Percentiles rank a stretch among this genome's conserved stretches.
Conservation (phyloP, 495 filamentous ascomycete species). For the Bryoglossum gracile region DNA sequence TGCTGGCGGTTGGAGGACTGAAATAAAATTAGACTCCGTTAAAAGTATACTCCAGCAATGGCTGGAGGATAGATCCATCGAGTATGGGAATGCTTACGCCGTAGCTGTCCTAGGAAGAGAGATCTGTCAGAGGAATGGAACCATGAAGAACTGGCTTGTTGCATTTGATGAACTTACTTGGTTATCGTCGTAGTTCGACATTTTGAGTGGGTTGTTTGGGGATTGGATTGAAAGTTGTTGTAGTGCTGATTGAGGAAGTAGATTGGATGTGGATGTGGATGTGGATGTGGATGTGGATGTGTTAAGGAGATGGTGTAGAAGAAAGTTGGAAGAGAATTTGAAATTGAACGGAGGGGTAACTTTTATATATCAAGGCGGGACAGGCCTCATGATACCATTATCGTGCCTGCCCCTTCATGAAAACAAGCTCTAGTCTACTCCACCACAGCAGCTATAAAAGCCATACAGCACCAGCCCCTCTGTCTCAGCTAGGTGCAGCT, state of each 20-base stretch:
- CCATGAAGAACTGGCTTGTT: slow-evolving; percentile 19
- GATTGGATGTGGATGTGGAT: slow-evolving; percentile 1
- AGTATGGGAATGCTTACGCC: slow-evolving; percentile 15
- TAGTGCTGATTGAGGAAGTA: slow-evolving; percentile 1
- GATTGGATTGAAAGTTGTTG: neutral
- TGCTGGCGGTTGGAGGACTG: slow-evolving; percentile 13
- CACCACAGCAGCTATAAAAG: too few species aligned
- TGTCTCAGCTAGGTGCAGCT: neutral
- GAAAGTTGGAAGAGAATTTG: neutral
- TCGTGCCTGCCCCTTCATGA: too few species aligned
- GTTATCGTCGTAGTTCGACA: slow-evolving; percentile 27
- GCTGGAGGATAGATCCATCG: slow-evolving; percentile 5
- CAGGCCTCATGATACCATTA: neutral
- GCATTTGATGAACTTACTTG: slow-evolving; percentile 13
- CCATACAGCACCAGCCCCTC: too few species aligned
- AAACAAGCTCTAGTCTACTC: too few species aligned
- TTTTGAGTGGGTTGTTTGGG: slow-evolving; percentile 10
- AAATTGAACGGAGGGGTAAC: neutral
- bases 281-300: neutral
- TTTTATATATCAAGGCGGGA: slow-evolving; percentile 7
- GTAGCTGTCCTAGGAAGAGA: slow-evolving; percentile 18
- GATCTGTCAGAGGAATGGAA: slow-evolving; percentile 12
- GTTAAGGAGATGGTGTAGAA: too few species aligned
- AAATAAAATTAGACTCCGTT: slow-evolving; percentile 3
- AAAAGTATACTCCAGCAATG: slow-evolving; percentile 12